Evolutionary conservation across 768 basidiomycete species (phyloP), one percentile per base, ranked within the genome.

Genomic region (Termitomyces sp.): DNA sequence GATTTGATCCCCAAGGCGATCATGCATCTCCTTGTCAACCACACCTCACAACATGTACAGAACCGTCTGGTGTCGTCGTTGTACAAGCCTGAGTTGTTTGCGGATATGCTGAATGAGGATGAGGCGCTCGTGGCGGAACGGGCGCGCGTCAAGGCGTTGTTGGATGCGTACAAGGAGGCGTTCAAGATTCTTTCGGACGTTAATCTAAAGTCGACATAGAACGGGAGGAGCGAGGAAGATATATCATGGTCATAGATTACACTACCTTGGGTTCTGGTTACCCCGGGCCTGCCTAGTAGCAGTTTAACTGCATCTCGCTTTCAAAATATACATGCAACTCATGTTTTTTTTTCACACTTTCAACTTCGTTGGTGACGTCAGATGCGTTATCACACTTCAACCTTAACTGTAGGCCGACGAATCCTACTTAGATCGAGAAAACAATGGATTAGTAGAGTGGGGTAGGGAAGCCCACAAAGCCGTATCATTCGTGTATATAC

Each of bases 21-120:
- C 76, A 98, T 98, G 96, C 96, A 98, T 75, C 84, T 94, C 65
- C 82, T 98, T 61, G 96, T 99, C 68, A 98, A 97, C 73, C 82
- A 92, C 68, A 95, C 95, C n/a, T 88, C 93, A 46, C 90, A 98
- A 69, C 90, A 94, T 18, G 93, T 99, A 26, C 97, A 98, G 73
- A 97, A 97, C 70, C 85, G 97, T 22, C 79, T 99, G 33, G 97
- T 99, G n/a, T 84, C 94, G 33, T 79, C 88, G 46, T 72, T 99
- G 62, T 99, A 99, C 79, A 97, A 94, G 74, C 96, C 96, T 0
- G 90, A 94, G 18, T 72, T 98, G 55, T 98, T 98, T 68, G 77
- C 82, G 26, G 94, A 96, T 44, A 74, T 98, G 74, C 72, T 99
- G 66, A 90, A 93, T 66, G 97, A 99, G 74, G 97, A 99, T 67